Base-by-base conservation (phyloP, 148 eudicot genomes). In the Rhododendron simsii region DNA sequence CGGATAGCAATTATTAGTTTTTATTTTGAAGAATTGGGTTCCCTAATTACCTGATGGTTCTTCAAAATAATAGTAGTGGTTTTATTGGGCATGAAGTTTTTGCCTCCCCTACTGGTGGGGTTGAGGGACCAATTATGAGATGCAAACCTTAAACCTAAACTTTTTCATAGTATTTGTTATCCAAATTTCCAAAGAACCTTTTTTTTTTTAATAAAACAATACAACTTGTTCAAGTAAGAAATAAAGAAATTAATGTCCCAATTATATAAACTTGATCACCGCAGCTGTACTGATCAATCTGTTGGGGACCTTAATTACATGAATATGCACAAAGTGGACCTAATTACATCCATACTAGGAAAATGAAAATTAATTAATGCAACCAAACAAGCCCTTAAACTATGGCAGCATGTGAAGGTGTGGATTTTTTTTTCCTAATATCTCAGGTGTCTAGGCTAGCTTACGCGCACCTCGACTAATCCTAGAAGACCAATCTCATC, bases 351-450 rank as follows among this genome's bases (percentile, higher is more conserved):
- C 30, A 30, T 23, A 8, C 13, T 85, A 37, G 39, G n/a, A 57
- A 57, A 59, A 26, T 85, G 57, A 57, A 26, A 79, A 63, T 26
- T 61, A 3, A 44, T 41, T 41, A 41, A 41, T 50, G 53, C 21
- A 86, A 75, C 84, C 85, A 41, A 86, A 74, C 85, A 86, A 82
- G 59, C 63, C 84, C 67, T 59, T 45, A 44, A 51, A 82, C 28
- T 71, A 39, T 74, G 81, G 26, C 45, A 86, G 8, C 75, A 57
- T 74, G 81, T 75, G 75, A 37, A n/a, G 81, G 10, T 7, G 26
- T 5, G 26, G 26, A 13, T 61, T 23, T 61, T 61, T 61, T 2
- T 5, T 0, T 5, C 2, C n/a, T 59, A 59, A 23, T 21, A 61
- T 61, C 26, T 61, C 2, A 23, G 1, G n/a, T 20, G 10, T 12